These are phyloP conservation scores for Cystoderma amianthinum DNA, from an alignment of 768 basidiomycete species.

Conservation along the genomic window DNA sequence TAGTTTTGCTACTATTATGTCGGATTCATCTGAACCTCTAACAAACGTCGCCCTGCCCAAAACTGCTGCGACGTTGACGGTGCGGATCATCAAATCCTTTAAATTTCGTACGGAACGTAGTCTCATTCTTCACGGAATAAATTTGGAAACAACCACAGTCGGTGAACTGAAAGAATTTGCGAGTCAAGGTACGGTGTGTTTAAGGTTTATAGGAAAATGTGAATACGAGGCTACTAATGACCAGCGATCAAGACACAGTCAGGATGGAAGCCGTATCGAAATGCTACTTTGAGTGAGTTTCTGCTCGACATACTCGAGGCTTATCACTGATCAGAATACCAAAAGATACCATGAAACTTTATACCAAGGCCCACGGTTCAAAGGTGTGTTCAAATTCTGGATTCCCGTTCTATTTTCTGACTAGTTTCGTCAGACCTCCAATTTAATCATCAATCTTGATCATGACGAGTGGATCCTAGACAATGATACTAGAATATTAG, in stretches of 20 bases:
- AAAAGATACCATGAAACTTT: conserved; percentile 91
- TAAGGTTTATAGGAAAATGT: conserved; percentile 5
- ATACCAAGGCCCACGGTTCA: conserved; percentile 89
- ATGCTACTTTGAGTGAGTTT: conserved; percentile 54
- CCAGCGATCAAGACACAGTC: conserved; percentile 66
- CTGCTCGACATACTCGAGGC: neutral
- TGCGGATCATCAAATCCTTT: conserved; percentile 94
- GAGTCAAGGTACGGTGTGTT: conserved; percentile 44
- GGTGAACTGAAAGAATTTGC: conserved; percentile 69
- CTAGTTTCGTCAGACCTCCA: conserved; percentile 74
- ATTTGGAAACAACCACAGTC: conserved; percentile 77
- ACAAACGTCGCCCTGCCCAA: conserved; percentile 63
- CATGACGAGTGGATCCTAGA: conserved; percentile 89
- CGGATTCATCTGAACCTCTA: conserved; percentile 27
- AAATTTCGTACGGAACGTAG: conserved; percentile 85
- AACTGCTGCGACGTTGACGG: conserved; percentile 78
- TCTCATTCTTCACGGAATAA: conserved; percentile 75
- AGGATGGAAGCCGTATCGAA: conserved; percentile 88
- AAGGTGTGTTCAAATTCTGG: no score
- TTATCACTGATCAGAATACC: no score
- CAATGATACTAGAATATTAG: conserved; percentile 60
- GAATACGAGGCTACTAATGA: conserved; percentile 3
- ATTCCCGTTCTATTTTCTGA: no score
- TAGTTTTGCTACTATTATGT: no score
- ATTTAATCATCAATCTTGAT: conserved; percentile 96